Percentiles rank a stretch among this genome's conserved stretches.
These are phyloP conservation scores for Ceratobasidium sp. DNA, from an alignment of 1,284 basidiomycete species.

Conservation along the genomic window DNA sequence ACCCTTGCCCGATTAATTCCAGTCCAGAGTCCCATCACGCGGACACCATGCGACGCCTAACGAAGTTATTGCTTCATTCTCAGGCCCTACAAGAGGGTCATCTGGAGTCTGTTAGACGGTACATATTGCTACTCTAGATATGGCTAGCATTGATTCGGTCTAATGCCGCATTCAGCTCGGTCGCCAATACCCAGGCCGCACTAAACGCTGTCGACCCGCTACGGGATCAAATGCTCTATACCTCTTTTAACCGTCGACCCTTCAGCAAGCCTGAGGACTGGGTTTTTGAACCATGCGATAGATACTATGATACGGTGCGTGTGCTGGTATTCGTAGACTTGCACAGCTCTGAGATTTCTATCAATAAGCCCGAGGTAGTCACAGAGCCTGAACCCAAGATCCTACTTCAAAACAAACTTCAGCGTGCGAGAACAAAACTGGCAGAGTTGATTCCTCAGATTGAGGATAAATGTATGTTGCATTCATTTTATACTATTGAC, in stretches of 20 bases:
- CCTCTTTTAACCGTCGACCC: slow-evolving; percentile 69
- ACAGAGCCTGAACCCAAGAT: slow-evolving; percentile 72
- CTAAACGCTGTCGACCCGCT: slow-evolving; percentile 60
- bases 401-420: slow-evolving; percentile 78
- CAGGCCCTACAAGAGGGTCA: slow-evolving; percentile 64
- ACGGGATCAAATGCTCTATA: slow-evolving; percentile 72
- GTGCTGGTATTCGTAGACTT: slow-evolving; percentile 9
- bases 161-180: slow-evolving; percentile 57
- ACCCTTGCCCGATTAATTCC: neutral
- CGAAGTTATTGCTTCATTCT: slow-evolving; percentile 60
- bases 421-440: slow-evolving; percentile 62
- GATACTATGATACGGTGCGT: slow-evolving; percentile 74
- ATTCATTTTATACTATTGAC: slow-evolving; percentile 9
- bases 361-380: slow-evolving; percentile 62
- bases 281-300: slow-evolving; percentile 75
- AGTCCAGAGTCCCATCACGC: slow-evolving; percentile 67
- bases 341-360: slow-evolving; percentile 2
- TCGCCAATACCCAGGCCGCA: slow-evolving; percentile 55
- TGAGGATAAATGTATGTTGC: slow-evolving; percentile 64
- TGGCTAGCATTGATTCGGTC: neutral
- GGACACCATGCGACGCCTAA: slow-evolving; percentile 62
- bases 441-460: slow-evolving; percentile 64
- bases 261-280: slow-evolving; percentile 70
- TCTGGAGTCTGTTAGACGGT: slow-evolving; percentile 49
- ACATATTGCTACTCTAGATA: too few species aligned